Conservation (phyloP, 176 grass and related monocot species). For the Avena insularis region DNA sequence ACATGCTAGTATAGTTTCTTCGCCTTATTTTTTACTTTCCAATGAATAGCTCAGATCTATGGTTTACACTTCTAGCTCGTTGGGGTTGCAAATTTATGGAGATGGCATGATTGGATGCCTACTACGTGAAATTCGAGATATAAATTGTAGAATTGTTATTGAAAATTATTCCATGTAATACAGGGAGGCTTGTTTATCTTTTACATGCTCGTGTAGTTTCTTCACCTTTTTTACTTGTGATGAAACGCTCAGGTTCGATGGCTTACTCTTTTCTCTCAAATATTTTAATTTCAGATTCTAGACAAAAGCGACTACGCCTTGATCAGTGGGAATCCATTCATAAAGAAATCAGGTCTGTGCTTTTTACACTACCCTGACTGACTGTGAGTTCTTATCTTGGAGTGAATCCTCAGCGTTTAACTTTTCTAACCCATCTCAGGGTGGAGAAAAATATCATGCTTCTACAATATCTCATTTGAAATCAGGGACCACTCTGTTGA, state of each 20-base stretch:
- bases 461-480: conserved; percentile 92
- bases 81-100: neutral
- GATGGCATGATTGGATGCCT: neutral
- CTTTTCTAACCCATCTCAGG: conserved; percentile 48
- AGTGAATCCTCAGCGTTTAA: conserved; percentile 10
- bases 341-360: conserved; percentile 84
- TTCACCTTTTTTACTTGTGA: neutral
- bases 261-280: conserved; percentile 13
- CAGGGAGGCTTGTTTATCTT: neutral
- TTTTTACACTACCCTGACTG: neutral
- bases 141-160: neutral
- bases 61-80: neutral
- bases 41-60: neutral
- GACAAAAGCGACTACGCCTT: conserved; percentile 71
- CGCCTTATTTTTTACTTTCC: neutral
- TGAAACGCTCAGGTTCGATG: neutral
- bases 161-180: neutral
- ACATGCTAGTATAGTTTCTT: neutral
- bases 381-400: neutral
- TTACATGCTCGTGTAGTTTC: conserved; percentile 1
- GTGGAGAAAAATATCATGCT: conserved; percentile 96
- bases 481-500: conserved; percentile 84
- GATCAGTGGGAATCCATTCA: conserved; percentile 82
- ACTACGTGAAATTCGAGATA: neutral
- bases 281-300: conserved; percentile 58